These are phyloP conservation scores for Raddia guianensis DNA, from an alignment of 176 grass and related monocot species.

Conservation along the genomic window DNA sequence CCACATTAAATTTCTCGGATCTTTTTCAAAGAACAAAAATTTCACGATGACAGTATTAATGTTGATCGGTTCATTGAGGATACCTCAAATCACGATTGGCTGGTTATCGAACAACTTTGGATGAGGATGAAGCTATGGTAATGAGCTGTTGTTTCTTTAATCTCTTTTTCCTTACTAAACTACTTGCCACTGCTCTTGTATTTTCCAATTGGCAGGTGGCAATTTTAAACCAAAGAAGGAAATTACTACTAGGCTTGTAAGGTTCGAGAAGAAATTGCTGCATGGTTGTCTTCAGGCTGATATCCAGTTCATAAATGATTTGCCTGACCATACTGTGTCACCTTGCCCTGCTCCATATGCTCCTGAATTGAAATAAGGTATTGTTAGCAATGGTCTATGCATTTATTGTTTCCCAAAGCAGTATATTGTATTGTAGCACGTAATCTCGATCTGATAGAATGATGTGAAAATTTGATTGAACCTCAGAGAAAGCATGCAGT, in stretches of 20 bases:
- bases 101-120: slow-evolving; percentile 77
- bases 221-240: slow-evolving; percentile 89
- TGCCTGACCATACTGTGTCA: slow-evolving; percentile 79
- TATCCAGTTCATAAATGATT: slow-evolving; percentile 67
- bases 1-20: no score
- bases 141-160: slow-evolving; percentile 36
- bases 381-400: not conserved
- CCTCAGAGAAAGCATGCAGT: slow-evolving; percentile 9
- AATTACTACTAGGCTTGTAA: slow-evolving; percentile 84
- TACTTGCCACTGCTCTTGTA: slow-evolving; percentile 20
- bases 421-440: slow-evolving; percentile 13
- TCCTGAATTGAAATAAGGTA: slow-evolving; percentile 86
- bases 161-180: slow-evolving; percentile 34
- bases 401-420: slow-evolving; percentile 6
- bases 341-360: slow-evolving; percentile 89
- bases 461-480: slow-evolving; percentile 12
- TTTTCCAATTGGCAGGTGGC: slow-evolving; percentile 64
- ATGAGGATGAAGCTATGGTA: slow-evolving; percentile 92
- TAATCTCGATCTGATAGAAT: slow-evolving; percentile 14
- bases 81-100: slow-evolving; percentile 88
- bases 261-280: slow-evolving; percentile 91
- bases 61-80: not conserved
- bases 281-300: slow-evolving; percentile 81
- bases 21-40: no score
- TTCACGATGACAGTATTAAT: no score